Evolutionary conservation across 208 protist species (phyloP), one percentile per base, ranked within the genome.

Genomic region (Porcisia deanei): DNA sequence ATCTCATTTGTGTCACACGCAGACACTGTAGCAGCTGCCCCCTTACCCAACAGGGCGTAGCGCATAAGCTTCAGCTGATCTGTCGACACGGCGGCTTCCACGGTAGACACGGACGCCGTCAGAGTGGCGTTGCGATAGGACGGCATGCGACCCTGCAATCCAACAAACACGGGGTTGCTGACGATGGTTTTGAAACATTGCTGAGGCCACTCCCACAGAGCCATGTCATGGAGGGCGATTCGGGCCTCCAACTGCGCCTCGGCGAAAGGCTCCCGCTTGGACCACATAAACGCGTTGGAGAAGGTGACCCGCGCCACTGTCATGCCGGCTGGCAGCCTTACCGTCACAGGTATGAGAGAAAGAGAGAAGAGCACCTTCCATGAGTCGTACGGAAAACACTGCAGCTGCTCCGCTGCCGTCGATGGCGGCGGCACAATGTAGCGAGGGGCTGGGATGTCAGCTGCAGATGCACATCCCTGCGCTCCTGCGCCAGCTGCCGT

Each of bases 331-430:
- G 77, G 81, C 37, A 92, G 81, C 57, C 60, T 74, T n/a, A 92
- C 70, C 20, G 77, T 71, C 20, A 91, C 52, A 20, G 90, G 87
- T 61, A 92, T 82, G 41, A 85, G 72, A 30, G 87, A 94, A 45
- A 85, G 57, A 12, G 85, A 88, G 14, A 91, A 6, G 64, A 91
- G 64, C 41, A 83, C 65, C 72, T 85, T 87, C 87, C 90, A 91
- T 34, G 85, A 76, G 49, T 72, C 58, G 71, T 84, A 88, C 1
- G 75, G 77, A 45, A 86, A 84, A 20, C 69, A 74, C 10, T 57
- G 52, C 20, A 61, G 16, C 68, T 30, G 1, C 16, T 34, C 37
- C 37, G 63, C 4, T 30, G 70, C 71, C 43, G 3, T 45, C 20
- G 60, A 52, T 37, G 65, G n/a, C 18, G 57, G 47, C 20, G 77